Conservation (phyloP, 2,329 filamentous ascomycete genomes). For the Ceratocystiopsis sp. region DNA sequence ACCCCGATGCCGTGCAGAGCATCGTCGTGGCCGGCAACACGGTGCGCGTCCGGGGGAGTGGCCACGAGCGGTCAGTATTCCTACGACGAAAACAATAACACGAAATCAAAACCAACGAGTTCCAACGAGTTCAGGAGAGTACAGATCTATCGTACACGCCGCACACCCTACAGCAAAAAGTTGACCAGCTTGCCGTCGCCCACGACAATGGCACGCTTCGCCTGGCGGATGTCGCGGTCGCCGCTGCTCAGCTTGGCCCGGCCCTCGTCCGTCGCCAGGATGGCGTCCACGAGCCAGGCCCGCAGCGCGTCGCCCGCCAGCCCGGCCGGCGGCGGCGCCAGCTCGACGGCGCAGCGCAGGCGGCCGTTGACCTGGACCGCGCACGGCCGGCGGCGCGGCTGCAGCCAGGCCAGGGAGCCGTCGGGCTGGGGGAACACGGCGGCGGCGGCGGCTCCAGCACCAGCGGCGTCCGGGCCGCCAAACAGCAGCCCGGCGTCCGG, state of each 20-base stretch:
- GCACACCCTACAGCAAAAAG: slow-evolving; percentile 39
- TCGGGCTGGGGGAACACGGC: slow-evolving; percentile 44
- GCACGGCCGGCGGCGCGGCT: slow-evolving; percentile 33
- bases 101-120: not conserved
- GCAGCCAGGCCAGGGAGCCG: slow-evolving; percentile 30
- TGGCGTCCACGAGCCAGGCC: slow-evolving; percentile 42
- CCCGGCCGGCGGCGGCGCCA: slow-evolving; percentile 32
- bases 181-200: slow-evolving; percentile 54
- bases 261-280: slow-evolving; percentile 45
- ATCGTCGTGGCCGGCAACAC: slow-evolving; percentile 11
- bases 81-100: slow-evolving; percentile 7
- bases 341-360: slow-evolving; percentile 47
- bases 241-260: slow-evolving; percentile 32
- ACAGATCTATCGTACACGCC: not conserved
- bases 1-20: not conserved
- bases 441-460: not conserved
- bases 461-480: not conserved
- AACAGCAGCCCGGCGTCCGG: slow-evolving; percentile 10
- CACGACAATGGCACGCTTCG: slow-evolving; percentile 51
- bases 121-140: not conserved
- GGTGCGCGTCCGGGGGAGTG: slow-evolving; percentile 28
- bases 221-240: slow-evolving; percentile 29
- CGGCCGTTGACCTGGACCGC: slow-evolving; percentile 73
- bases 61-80: slow-evolving; percentile 29
- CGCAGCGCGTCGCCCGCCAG: slow-evolving; percentile 30